Base-by-base conservation (phyloP, 352 stramenopile genomes). In the Phytophthora pini region DNA sequence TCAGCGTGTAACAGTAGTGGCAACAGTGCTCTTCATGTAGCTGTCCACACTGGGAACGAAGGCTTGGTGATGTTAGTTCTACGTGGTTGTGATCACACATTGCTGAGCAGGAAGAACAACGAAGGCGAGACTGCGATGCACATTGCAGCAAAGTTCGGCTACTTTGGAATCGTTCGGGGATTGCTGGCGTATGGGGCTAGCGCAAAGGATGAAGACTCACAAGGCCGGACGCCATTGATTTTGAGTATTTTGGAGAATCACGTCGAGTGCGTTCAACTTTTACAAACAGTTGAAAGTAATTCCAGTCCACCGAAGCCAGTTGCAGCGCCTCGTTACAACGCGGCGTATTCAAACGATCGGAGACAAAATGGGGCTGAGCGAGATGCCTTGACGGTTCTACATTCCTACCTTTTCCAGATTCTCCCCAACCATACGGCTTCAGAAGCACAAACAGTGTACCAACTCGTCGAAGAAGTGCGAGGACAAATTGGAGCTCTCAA, bases 71-170 rank as follows among this genome's bases (percentile, higher is more conserved):
- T 86, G 60, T 70, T 88, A 32, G 66, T 98, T n/a, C 55, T 98
- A 11, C 70, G 78, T 44, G 89, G 90, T 54, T 61, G 46, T 43
- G 59, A 77, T 29, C 76, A 80, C 17, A 70, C 69, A 1, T 84
- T 98, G 36, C 60, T 95, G n/a, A 95, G 97, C 46, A 72, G 90
- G 45, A 73, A 93, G 38, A 98, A 98, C 65, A 82, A 84, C 5
- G 79, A 91, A 57, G 88, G 91, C 15, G 88, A 98, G 44, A 98
- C 91, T 1, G 79, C 94, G 15, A 75, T 97, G 22, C 94, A 98
- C 43, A 89, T 97, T 70, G 90, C 92, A 10, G 77, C 82, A 7
- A 76, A 80, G 22, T 57, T 75, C 24, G 78, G 82, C 2, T 80
- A 79, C 56, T 64, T 68, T 1, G 69, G 70, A 8, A 76, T 76